Conservation (phyloP, 768 basidiomycete genomes). For the Tulasnella sp. region DNA sequence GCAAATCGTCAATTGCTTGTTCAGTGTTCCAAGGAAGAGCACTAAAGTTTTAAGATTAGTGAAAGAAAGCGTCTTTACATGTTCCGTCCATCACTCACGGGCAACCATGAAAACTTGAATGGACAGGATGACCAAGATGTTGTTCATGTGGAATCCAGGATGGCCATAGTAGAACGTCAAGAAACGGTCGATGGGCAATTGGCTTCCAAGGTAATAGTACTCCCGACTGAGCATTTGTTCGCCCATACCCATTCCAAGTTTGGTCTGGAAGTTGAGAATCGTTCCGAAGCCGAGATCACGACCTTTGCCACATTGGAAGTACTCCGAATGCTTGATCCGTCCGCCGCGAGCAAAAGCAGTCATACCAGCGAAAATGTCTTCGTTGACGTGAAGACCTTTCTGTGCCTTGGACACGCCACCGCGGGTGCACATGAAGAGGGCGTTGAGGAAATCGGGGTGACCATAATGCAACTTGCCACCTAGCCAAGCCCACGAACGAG, state of each 20-base stretch:
- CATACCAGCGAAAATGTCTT: slow-evolving; percentile 99
- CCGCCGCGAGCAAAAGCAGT: slow-evolving; percentile 96
- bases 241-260: slow-evolving; percentile 99
- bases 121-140: slow-evolving; percentile 96
- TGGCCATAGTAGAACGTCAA: slow-evolving; percentile 99
- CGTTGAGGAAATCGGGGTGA: slow-evolving; percentile 99
- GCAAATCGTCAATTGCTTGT: slow-evolving; percentile 79
- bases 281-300: slow-evolving; percentile 99
- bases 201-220: slow-evolving; percentile 98
- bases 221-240: slow-evolving; percentile 99
- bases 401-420: slow-evolving; percentile 99
- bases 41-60: slow-evolving; percentile 54
- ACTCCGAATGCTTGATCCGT: slow-evolving; percentile 98
- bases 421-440: slow-evolving; percentile 95
- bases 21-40: slow-evolving; percentile 93
- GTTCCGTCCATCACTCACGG: slow-evolving; percentile 55
- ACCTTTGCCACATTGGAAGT: slow-evolving; percentile 98
- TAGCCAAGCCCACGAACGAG: slow-evolving; percentile 93
- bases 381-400: slow-evolving; percentile 98
- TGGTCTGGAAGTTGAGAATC: slow-evolving; percentile 99
- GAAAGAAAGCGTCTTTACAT: slow-evolving; percentile 21
- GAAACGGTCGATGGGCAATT: slow-evolving; percentile 97
- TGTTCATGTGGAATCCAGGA: slow-evolving; percentile 99
- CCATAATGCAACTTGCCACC: slow-evolving; percentile 99
- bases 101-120: slow-evolving; percentile 95